Evolutionary conservation across 768 basidiomycete genomes (phyloP).

Genomic region (Mycena sanguinolenta): DNA sequence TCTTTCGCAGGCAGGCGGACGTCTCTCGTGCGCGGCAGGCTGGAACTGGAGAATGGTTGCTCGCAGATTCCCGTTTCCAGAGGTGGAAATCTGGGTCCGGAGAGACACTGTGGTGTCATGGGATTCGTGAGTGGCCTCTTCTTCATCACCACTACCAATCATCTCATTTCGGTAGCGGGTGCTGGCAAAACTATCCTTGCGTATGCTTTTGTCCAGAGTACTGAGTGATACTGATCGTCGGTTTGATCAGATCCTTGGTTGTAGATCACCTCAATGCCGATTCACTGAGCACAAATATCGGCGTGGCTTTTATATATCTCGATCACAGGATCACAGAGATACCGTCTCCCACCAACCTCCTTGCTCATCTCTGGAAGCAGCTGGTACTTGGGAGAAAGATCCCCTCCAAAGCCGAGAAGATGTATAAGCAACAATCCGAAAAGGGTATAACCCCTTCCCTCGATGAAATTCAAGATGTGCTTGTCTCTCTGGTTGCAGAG

Average conservation of each 20-base stretch:
- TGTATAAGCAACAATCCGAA: neutral
- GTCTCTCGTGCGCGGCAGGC: neutral
- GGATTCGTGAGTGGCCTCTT: neutral
- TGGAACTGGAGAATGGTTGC: neutral
- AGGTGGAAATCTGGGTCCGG: neutral
- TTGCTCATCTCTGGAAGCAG: neutral
- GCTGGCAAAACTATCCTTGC: neutral
- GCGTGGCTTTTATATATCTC: neutral
- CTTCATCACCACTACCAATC: neutral
- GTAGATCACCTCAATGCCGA: neutral
- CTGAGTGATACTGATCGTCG: neutral
- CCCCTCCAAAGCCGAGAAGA: neutral
- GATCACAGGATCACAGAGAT: neutral
- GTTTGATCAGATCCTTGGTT: neutral
- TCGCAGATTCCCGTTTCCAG: neutral
- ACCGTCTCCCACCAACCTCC: neutral
- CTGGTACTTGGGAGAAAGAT: neutral
- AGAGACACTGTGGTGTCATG: neutral
- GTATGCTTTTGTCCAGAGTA: neutral
- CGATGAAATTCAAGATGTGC: neutral
- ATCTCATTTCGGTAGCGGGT: neutral
- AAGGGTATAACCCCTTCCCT: neutral
- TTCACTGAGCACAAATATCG: neutral
- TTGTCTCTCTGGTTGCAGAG: neutral
- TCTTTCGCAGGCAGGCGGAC: neutral